Base-by-base conservation (phyloP, 176 grass and related monocot species). In the Rhynchospora pubera region DNA sequence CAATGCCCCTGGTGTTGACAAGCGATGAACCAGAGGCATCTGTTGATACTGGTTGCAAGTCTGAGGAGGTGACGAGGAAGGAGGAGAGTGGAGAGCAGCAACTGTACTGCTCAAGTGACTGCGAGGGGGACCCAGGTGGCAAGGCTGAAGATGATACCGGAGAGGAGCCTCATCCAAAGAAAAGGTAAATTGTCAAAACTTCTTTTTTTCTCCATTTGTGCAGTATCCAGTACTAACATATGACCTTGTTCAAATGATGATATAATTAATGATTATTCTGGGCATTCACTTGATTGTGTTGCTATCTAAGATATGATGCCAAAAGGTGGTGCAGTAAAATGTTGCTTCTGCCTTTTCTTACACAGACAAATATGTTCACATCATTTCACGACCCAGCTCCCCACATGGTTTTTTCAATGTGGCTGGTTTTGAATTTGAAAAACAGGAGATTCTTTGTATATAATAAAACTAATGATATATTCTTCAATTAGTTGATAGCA, bases 61-160 rank as follows among this genome's bases (percentile, higher is more conserved):
- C 77, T 65, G 84, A 85, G 30, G 84, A 87, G 70, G 80, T 32
- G 74, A 22, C 59, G 79, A 64, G 59, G 47, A 74, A 80, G 30
- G 93, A 91, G 87, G 62, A 82, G n/a, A 84, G 79, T 48, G 87
- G 87, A 73, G 97, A 91, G 77, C 93, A 89, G 63, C 91, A 91
- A 56, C 81, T 99, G 21, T 95, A 93, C 67, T 93, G 93, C n/a
- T 99, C 97, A 72, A 99, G 97, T 87, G 93, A 99, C 81, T 99
- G 97, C 28, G 93, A 99, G 90, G 87, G 89, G 47, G 93, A 97
- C 78, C 84, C 85, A 65, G 87, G 83, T 79, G 87, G 83, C 30
- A 93, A 89, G 87, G 85, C 75, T 12, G 88, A 93, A 86, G 87
- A 89, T 83, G 86, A 86, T 89, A 85, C 68, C 75, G 82, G 59